Base-by-base conservation (phyloP, 2,329 filamentous ascomycete species). In the Cladosporium cucumerinum region DNA sequence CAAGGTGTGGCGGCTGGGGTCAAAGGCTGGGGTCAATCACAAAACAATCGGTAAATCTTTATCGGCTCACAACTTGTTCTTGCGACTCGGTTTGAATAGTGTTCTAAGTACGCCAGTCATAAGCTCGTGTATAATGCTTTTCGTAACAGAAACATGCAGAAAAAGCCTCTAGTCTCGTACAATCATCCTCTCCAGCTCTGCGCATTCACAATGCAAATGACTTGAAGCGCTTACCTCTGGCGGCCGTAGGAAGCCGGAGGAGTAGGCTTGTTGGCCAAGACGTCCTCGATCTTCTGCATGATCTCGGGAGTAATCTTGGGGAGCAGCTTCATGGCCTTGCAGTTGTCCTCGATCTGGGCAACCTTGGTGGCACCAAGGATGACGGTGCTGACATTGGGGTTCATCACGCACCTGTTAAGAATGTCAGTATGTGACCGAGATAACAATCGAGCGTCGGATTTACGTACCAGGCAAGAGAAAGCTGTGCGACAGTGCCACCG, bases 391-490 rank as follows among this genome's bases (percentile, higher is more conserved):
- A 87, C 85, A 65, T 87, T 83, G 34, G 80, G 78, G 73, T 88
- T 87, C 77, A 84, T 86, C 30, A 85, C 78, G 57, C 71, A 73
- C 61, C 61, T 64, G 25, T 0, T 12, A n/a, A 14, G 16, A 25
- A 32, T 25, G 32, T 64, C 30, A 64, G 61, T 30, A 43, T 30
- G 18, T 2, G 12, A 25, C 0, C 6, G 10, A 32, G 30, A 34
- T 39, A 28, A n/a, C 5, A 3, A 21, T 46, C 25, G 54, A 30
- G 16, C 10, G 23, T 23, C 18, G 78, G 78, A 30, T 8, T 6
- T 34, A 57, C 61, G n/a, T 64, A 65, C 85, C 86, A 88, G 0
- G 85, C 86, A 36, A 87, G 77, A n/a, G 84, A 80, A 8, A 88
- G 79, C 65, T 85, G 83, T 4, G 82, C 74, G 10, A 77, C 78